Conservation (phyloP, 2,329 filamentous ascomycete genomes). For the Pleurostoma richardsiae region DNA sequence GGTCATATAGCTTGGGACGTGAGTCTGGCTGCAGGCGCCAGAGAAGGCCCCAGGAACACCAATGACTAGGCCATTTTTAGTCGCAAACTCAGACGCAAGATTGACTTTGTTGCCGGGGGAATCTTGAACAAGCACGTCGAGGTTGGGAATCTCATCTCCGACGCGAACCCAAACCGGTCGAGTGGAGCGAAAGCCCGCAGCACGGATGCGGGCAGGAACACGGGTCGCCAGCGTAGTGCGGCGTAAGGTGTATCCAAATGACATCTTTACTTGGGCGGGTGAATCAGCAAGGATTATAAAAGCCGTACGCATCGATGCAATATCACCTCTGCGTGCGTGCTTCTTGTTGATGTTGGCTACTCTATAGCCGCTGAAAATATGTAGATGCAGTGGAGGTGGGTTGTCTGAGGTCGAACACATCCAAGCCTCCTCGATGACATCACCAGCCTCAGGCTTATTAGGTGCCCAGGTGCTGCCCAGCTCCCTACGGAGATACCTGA, state of each 20-base stretch:
- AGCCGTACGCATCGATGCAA: no score
- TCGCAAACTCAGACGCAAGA: conserved; percentile 68
- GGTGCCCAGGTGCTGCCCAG: no score
- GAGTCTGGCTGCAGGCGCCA: conserved; percentile 52
- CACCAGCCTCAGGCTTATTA: no score
- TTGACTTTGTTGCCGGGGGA: conserved; percentile 92
- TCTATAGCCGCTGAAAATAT: no score
- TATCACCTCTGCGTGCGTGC: no score
- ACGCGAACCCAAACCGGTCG: conserved; percentile 61
- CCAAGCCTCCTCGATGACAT: no score
- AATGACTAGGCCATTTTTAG: conserved; percentile 74
- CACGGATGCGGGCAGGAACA: conserved; percentile 4
- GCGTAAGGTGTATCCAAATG: conserved; percentile 7
- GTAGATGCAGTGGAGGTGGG: no score
- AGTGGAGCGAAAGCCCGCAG: conserved; percentile 58
- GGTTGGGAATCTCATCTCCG: conserved; percentile 73
- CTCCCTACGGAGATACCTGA: no score
- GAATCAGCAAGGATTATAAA: no score
- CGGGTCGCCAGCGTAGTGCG: conserved; percentile 5
- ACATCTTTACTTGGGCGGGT: conserved; percentile 2
- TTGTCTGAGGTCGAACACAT: no score
- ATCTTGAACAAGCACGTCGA: conserved; percentile 74
- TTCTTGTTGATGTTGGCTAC: no score
- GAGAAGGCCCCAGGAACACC: conserved; percentile 79
- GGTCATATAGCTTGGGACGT: conserved; percentile 83